Base-by-base conservation (phyloP, 2,329 filamentous ascomycete genomes). In the Colletotrichum horii region DNA sequence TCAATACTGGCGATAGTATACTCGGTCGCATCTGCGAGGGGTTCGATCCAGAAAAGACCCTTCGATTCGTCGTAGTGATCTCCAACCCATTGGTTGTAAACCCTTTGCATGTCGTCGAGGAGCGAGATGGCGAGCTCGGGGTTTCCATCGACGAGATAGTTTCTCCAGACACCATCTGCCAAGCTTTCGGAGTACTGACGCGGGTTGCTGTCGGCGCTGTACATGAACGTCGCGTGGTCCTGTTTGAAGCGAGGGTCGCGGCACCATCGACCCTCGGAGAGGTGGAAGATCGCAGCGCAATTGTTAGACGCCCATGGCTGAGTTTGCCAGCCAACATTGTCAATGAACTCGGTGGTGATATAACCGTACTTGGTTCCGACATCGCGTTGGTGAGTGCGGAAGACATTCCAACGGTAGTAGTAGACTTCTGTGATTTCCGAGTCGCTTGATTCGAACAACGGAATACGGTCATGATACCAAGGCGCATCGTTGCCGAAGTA, bases 11-110 rank as follows among this genome's bases (percentile, higher is more conserved):
- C 77, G 3, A 80, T 83, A 6, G 86, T 78, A 64, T 84, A 87
- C 78, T 88, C 86, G 48, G 87, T 85, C 22, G 86, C 85, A 71
- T 88, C 86, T 80, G 82, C 85, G 4, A 87, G 82, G 2, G 86
- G 86, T 30, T 83, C 82, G 56, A 84, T 83, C 78, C 85, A 85
- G 75, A 87, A 88, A 7, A 88, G 79, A 1, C 85, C 85, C 19
- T 81, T 83, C 1, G 75, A 74, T 8, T 78, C 77, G 75, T 87
- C 81, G 52, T 81, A 83, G 28, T 81, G 82, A 24, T 77, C 78
- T 22, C 70, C 70, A 75, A 87, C 82, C 85, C 86, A 87, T 26
- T 83, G 77, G 68, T 83, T 78, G 79, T 83, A 87, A 48, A 84
- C 79, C 19, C 80, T 80, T 52, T 85, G 78, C 80, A 88, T 83